Percentiles rank a stretch among this genome's conserved stretches.
Evolutionary conservation across 108 stramenopile species (phyloP).

Genomic region (Skeletonema tropicum): DNA sequence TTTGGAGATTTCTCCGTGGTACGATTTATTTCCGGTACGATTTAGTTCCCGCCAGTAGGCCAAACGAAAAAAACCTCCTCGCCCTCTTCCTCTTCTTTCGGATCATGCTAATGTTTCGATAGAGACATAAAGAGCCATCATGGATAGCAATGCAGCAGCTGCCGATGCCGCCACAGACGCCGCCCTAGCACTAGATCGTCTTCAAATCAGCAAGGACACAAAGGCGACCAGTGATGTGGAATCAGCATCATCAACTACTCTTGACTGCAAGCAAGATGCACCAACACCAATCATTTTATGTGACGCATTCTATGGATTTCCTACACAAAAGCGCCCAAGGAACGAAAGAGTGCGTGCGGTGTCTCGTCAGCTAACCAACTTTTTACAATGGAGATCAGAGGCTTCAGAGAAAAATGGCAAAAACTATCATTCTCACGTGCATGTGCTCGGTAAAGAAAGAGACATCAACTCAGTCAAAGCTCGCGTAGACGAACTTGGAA

Average conservation of each 20-base stretch:
- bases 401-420: background rate
- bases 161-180: background rate
- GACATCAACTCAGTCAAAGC: conserved; percentile 34
- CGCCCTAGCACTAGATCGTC: background rate
- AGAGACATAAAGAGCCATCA: background rate
- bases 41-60: too few species aligned
- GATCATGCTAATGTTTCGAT: too few species aligned
- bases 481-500: conserved; percentile 50
- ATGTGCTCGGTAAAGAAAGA: conserved; percentile 24
- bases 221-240: background rate
- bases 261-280: conserved; percentile 36
- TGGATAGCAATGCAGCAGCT: background rate
- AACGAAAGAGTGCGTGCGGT: conserved; percentile 76
- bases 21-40: too few species aligned
- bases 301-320: conserved; percentile 85
- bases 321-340: conserved; percentile 70
- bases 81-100: too few species aligned
- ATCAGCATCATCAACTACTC: conserved; percentile 43
- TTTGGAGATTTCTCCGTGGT: too few species aligned
- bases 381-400: conserved; percentile 67
- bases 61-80: too few species aligned
- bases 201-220: background rate
- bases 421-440: conserved; percentile 18
- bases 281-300: conserved; percentile 56
- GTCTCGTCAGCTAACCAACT: conserved; percentile 68